Percentiles rank a stretch among this genome's conserved stretches.
phyloP scores from a whole-genome alignment of 805 yeast genomes.

The Barnettozyma pratensis region DNA sequence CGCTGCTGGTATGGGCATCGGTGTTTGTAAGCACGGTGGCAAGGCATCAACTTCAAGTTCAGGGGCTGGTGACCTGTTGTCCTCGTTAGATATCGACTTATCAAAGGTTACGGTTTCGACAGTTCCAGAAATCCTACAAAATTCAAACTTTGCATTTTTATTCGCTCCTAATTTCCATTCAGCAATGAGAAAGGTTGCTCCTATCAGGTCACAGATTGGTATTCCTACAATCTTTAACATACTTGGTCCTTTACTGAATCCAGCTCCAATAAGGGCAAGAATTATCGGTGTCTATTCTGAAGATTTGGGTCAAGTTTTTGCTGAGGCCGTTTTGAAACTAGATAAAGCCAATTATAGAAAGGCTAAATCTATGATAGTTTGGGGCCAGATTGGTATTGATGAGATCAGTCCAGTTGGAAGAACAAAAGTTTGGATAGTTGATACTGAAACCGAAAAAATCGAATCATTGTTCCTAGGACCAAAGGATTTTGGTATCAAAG shows the following conservation, averaged over 20 bases:
- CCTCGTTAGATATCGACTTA: conserved; percentile 77
- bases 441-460: conserved; percentile 37
- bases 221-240: conserved; percentile 93
- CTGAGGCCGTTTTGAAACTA: conserved; percentile 67
- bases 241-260: conserved; percentile 90
- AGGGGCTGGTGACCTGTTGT: conserved; percentile 89
- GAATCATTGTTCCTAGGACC: conserved; percentile 52
- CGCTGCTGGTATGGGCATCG: conserved; percentile 80
- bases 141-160: conserved; percentile 55
- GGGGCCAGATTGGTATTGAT: conserved; percentile 89
- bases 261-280: conserved; percentile 74
- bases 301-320: conserved; percentile 74
- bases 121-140: conserved; percentile 52
- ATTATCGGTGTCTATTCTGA: conserved; percentile 87
- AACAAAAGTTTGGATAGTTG: conserved; percentile 75
- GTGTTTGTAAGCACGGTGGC: conserved; percentile 94
- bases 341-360: conserved; percentile 42
- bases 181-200: conserved; percentile 81
- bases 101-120: conserved; percentile 57
- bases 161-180: conserved; percentile 95
- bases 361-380: conserved; percentile 73
- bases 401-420: conserved; percentile 89
- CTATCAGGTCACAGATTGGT: conserved; percentile 71
- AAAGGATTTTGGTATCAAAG: conserved; percentile 72
- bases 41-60: conserved; percentile 91